Evolutionary conservation across 2,329 filamentous ascomycete species (phyloP).

Genomic region (Exophiala sideris): DNA sequence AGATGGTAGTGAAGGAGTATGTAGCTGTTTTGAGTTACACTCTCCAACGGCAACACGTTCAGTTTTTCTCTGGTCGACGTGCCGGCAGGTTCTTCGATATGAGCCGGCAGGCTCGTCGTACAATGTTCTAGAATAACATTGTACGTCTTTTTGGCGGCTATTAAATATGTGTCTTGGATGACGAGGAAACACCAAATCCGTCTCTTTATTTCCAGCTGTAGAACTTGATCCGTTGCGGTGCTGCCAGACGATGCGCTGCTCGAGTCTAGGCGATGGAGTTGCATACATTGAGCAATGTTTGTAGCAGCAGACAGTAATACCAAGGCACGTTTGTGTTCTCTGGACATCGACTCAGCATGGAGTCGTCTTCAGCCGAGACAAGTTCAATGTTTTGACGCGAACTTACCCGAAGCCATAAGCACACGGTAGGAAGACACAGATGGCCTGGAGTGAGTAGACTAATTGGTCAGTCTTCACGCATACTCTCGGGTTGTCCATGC

Average conservation of each 20-base stretch:
- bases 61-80: not conserved
- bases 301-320: not conserved
- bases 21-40: not conserved
- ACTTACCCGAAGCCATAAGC: not conserved
- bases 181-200: not conserved
- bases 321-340: not conserved
- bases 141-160: not conserved
- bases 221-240: not conserved
- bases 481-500: not conserved
- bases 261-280: not conserved
- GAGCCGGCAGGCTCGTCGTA: not conserved
- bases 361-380: not conserved
- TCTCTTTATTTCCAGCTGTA: not conserved
- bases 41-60: not conserved
- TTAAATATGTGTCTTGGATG: not conserved
- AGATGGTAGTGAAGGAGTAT: not conserved
- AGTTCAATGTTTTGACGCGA: not conserved
- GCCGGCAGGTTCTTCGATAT: not conserved
- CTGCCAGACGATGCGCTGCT: not conserved
- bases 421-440: not conserved
- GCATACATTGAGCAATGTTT: constrained; percentile 1
- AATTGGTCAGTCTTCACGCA: not conserved
- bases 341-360: not conserved
- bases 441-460: not conserved
- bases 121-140: not conserved